Conservation (phyloP, 768 basidiomycete genomes). For the Tylopilus vinaceipallidus region DNA sequence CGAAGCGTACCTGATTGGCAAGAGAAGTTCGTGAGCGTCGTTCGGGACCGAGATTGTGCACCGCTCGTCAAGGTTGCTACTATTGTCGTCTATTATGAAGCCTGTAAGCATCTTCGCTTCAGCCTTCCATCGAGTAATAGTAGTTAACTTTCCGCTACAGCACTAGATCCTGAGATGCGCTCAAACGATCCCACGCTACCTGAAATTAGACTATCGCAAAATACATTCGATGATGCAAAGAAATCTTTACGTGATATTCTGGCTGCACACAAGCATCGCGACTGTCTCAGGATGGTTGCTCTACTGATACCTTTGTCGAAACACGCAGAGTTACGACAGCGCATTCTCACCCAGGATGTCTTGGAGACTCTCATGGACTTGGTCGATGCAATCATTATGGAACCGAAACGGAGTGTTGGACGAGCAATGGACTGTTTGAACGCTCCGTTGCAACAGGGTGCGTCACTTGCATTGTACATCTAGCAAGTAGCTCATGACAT, state of each 20-base stretch:
- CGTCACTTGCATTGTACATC: too few relatives aligned
- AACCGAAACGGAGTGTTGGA: constrained; percentile 6
- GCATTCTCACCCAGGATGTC: constrained; percentile 15
- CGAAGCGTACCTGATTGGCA: constrained; percentile 12
- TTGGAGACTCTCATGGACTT: constrained; percentile 11
- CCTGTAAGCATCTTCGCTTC: constrained; percentile 6
- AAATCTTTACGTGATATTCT: constrained; percentile 12
- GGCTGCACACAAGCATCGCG: constrained; percentile 13
- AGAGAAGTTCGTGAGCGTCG: constrained; percentile 5
- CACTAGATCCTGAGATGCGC: constrained; percentile 1
- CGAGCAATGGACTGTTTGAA: constrained; percentile 24
- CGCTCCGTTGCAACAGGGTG: constrained; percentile 10
- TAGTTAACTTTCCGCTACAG: constrained; percentile 1
- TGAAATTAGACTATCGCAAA: neutral
- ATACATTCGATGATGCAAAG: constrained; percentile 13
- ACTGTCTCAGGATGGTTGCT: constrained; percentile 22
- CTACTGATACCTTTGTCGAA: constrained; percentile 22
- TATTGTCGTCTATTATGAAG: constrained; percentile 23
- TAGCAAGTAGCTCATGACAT: neutral
- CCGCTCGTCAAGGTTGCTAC: constrained; percentile 17
- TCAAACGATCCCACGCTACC: neutral
- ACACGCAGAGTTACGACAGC: constrained; percentile 13
- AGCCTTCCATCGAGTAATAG: too few relatives aligned
- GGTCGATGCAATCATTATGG: constrained; percentile 11
- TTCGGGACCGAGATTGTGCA: constrained; percentile 5